Base-by-base conservation (phyloP, 805 yeast genomes). In the Metschnikowia proteae region DNA sequence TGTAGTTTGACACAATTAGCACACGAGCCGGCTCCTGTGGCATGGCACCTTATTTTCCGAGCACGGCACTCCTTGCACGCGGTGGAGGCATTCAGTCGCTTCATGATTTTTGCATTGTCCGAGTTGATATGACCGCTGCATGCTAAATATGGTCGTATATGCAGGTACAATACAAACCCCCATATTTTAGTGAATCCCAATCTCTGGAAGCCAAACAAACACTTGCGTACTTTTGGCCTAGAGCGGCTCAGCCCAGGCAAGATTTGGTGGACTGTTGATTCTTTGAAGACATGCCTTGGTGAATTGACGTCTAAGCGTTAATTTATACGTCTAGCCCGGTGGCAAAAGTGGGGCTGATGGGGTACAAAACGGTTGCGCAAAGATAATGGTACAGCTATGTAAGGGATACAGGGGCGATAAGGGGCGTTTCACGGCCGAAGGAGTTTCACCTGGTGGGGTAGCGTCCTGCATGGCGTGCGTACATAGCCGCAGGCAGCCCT, bases 41-140 rank as follows among this genome's bases (percentile, higher is more conserved):
- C 39, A 9, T 28, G 28, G 29, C 55, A 51, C 34, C 33, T 43
- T 23, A 50, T 39, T 25, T 52, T 48, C 11, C 55, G 43, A 22
- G 17, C n/a, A 3, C 55, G 48, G 38, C 56, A 53, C n/a, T 48
- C 44, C 27, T 32, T 27, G 36, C 56, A 53, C 5, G 56, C 56
- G 5, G 39, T 35, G 17, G 55, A 30, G 17, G 46, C 37, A n/a
- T 42, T 43, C 26, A 41, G 43, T 7, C 55, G 43, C 28, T 43
- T 26, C 45, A 42, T 42, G 29, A 13, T n/a, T 7, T 23, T 23
- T 11, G 29, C 9, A 11, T 25, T 22, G 22, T 6, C 5, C 31
- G 23, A 23, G 35, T 30, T 23, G 41, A 9, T 27, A 9, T 38
- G 32, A 23, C 41, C 43, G 43, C 36, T 40, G 27, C 43, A 40